Evolutionary conservation across 768 basidiomycete species (phyloP).

Genomic region (Termitomyces sp.): DNA sequence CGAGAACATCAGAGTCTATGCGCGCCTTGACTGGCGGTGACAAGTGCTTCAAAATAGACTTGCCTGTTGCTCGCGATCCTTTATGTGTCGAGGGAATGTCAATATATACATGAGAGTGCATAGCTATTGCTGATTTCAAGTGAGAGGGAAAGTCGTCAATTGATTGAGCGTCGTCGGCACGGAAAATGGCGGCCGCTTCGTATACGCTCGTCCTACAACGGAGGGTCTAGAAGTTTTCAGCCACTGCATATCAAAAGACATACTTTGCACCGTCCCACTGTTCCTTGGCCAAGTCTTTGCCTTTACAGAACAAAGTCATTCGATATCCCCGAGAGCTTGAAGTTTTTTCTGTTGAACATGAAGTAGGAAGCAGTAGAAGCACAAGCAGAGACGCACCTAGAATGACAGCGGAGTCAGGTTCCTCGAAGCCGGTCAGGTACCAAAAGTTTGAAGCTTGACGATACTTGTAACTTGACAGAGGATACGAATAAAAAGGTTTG

Average conservation of each 20-base stretch:
- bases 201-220: constrained; percentile 51
- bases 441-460: constrained; percentile 89
- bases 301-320: constrained; percentile 80
- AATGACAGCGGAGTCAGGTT: constrained; percentile 85
- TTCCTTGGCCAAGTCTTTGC: constrained; percentile 70
- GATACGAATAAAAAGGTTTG: not conserved
- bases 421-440: constrained; percentile 95
- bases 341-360: constrained; percentile 49
- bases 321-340: constrained; percentile 71
- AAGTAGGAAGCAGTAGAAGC: constrained; percentile 1
- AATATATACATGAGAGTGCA: constrained; percentile 45
- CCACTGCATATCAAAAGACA: not conserved
- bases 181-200: constrained; percentile 63
- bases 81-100: constrained; percentile 36
- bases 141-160: constrained; percentile 50
- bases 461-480: constrained; percentile 75
- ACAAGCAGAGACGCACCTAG: constrained; percentile 46
- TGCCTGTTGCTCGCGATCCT: constrained; percentile 34
- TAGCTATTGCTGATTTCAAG: constrained; percentile 48
- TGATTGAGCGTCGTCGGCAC: constrained; percentile 66
- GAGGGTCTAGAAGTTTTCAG: not conserved
- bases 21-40: constrained; percentile 22
- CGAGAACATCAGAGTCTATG: constrained; percentile 48
- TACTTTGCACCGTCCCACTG: constrained; percentile 90
- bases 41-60: constrained; percentile 52